phyloP scores from a whole-genome alignment of 495 filamentous ascomycete genomes.

The Penicillium longicatenatum region DNA sequence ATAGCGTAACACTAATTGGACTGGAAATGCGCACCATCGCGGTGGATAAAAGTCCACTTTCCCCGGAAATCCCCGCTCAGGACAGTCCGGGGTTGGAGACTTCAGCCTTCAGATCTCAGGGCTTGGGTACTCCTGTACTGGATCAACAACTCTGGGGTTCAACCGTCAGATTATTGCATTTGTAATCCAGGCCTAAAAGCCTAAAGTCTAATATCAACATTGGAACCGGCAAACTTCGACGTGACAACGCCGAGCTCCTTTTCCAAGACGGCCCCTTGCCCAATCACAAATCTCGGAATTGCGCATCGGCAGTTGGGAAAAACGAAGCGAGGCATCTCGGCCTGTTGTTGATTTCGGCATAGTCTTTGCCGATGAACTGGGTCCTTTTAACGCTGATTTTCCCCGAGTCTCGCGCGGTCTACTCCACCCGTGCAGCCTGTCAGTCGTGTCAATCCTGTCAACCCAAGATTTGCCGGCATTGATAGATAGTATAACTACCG shows the following conservation, averaged over 20 bases:
- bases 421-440: not conserved
- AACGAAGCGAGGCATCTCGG: constrained; percentile 12
- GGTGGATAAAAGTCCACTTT: not conserved
- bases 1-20: not conserved
- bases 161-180: not conserved
- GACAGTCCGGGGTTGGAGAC: not conserved
- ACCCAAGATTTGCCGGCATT: not conserved
- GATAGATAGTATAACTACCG: not conserved
- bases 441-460: not conserved
- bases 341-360: not conserved
- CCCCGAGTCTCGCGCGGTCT: not conserved
- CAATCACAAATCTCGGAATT: constrained; percentile 6
- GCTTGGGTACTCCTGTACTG: too few species aligned
- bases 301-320: constrained; percentile 17
- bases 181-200: not conserved
- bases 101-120: too few species aligned
- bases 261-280: not conserved
- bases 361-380: not conserved
- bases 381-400: not conserved
- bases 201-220: not conserved
- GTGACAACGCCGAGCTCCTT: not conserved
- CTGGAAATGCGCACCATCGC: too few species aligned
- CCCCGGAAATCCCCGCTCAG: not conserved
- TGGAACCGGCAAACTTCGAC: not conserved
- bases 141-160: not conserved